Percentiles rank a stretch among this genome's conserved stretches.
Evolutionary conservation across 345 rosid genomes (phyloP).

Genomic region (Gossypium mustelinum): DNA sequence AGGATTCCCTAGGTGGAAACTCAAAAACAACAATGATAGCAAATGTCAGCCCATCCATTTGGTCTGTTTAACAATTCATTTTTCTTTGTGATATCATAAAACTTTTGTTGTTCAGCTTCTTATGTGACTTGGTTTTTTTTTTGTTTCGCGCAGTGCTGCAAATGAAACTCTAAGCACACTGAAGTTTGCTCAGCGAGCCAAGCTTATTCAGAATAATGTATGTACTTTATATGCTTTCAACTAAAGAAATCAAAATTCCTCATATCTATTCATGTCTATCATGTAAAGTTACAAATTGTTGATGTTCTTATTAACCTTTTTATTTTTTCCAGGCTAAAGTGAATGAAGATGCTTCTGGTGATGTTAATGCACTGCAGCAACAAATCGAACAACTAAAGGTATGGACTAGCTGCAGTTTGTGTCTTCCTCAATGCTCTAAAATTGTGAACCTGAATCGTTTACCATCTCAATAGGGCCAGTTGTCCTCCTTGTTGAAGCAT

Average conservation of each 20-base stretch:
- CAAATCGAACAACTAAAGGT: conserved; percentile 85
- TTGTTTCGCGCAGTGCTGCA: conserved; percentile 56
- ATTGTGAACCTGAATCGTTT: conserved; percentile 17
- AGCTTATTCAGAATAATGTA: conserved; percentile 93
- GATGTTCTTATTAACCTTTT: conserved; percentile 22
- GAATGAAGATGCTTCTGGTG: conserved; percentile 94
- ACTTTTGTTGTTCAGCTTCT: conserved; percentile 8
- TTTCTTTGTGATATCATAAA: conserved; percentile 5
- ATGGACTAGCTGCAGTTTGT: conserved; percentile 10
- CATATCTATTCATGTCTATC: neutral
- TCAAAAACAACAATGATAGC: conserved; percentile 93
- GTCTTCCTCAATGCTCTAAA: conserved; percentile 14
- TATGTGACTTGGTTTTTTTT: conserved; percentile 16
- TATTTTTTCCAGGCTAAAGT: conserved; percentile 63
- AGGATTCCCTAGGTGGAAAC: conserved; percentile 97
- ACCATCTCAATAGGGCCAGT: conserved; percentile 50
- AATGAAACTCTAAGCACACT: conserved; percentile 91
- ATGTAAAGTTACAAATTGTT: conserved; percentile 14
- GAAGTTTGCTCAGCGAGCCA: conserved; percentile 96
- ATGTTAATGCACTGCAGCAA: conserved; percentile 69
- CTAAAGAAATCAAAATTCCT: neutral
- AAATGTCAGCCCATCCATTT: conserved; percentile 85
- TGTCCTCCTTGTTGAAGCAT: conserved; percentile 57
- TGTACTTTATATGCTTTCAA: conserved; percentile 14
- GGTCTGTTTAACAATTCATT: conserved; percentile 44